A percentile compares a stretch with the other conserved stretches of the same genome.
Evolutionary conservation across 352 stramenopile genomes (phyloP).

Genomic region (Globisporangium takayamanum): DNA sequence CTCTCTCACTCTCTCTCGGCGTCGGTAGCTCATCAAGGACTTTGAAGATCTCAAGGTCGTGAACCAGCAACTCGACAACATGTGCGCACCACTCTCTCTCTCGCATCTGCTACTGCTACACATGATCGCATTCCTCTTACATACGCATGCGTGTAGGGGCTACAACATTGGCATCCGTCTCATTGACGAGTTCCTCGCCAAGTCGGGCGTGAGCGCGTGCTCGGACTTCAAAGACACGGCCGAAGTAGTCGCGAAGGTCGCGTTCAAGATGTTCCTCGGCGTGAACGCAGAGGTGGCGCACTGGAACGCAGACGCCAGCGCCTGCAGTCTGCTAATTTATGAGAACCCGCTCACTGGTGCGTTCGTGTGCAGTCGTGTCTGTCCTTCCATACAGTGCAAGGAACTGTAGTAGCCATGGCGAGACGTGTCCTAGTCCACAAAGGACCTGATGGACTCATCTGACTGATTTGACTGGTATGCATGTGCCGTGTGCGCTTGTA

Average conservation of each 20-base stretch:
- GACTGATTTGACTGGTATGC: not conserved
- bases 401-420: too few relatives aligned
- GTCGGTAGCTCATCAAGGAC: slow-evolving; percentile 89
- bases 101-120: not conserved
- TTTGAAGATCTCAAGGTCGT: slow-evolving; percentile 93
- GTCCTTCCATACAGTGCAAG: not conserved
- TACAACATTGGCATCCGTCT: slow-evolving; percentile 96
- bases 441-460: not conserved
- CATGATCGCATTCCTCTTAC: not conserved
- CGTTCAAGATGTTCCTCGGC: slow-evolving; percentile 98
- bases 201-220: slow-evolving; percentile 82
- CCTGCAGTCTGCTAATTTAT: slow-evolving; percentile 92
- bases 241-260: slow-evolving; percentile 94
- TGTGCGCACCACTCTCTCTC: slow-evolving; percentile 35
- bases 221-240: slow-evolving; percentile 91
- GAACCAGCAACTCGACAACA: slow-evolving; percentile 95
- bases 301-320: slow-evolving; percentile 83
- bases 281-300: slow-evolving; percentile 89
- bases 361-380: not conserved
- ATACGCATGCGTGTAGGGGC: slow-evolving; percentile 41
- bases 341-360: slow-evolving; percentile 93
- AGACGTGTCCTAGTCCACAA: too few relatives aligned
- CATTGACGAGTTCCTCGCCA: slow-evolving; percentile 97
- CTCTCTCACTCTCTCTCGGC: not conserved
- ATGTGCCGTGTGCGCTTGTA: slow-evolving; percentile 13